Base-by-base conservation (phyloP, 306 rosid species). In the Cicer bijugum region DNA sequence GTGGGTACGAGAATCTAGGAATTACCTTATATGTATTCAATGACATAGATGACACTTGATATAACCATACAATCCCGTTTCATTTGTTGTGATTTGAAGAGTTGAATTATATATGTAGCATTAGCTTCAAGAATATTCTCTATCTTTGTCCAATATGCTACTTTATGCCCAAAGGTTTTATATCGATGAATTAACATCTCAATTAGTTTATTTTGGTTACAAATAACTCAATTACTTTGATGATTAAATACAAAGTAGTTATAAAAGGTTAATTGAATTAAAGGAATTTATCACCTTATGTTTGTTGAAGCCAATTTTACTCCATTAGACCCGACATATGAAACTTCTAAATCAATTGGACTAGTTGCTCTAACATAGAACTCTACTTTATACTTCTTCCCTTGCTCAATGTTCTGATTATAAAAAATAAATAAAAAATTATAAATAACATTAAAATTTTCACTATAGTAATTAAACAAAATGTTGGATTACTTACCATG, bases 381-480 rank as follows among this genome's bases (percentile, higher is more conserved):
- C 10, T 69, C 65, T 33, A 86, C 88, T 67, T 63, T 85, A 74
- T 89, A 91, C 44, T 52, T 80, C 84, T 91, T 83, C 20, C 87
- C 96, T 67, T 88, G 28, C 73, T 80, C 86, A 40, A 91, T 85
- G 71, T 91, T 89, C 96, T 91, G 85, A 52, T 47, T 1, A 67
- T 6, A 47, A 12, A 50, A 19, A 37, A 2, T 17, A 35, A 57
- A 45, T 16, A 19, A 16, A 4, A 4, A 14, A 23, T 53, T 1
- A 47, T 8, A 69, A 53, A 71, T 73, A 12, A 20, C 1, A 11
- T 14, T 14, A 50, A 50, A 50, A 6, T 50, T 50, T 17, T 53
- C 6, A 15, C 4, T 17, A 53, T 6, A 15, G 4, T 3, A 28
- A 28, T 28, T n/a, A 50, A 50, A 50, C 16, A 50, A 50, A 50